phyloP scores from a whole-genome alignment of 2,329 filamentous ascomycete species.

The Esteya vermicola region DNA sequence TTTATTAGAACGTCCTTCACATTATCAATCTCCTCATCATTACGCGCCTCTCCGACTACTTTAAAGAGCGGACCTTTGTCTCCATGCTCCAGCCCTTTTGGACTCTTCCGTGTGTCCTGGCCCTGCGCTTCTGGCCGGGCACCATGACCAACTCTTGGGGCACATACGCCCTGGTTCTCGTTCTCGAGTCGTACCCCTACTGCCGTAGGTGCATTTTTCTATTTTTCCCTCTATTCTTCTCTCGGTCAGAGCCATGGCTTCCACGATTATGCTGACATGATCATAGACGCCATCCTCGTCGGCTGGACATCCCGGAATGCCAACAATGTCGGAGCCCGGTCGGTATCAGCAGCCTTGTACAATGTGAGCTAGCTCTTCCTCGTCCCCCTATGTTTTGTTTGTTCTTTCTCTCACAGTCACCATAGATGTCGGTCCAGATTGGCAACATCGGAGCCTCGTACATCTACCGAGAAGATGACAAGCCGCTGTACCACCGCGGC shows the following conservation, averaged over 20 bases:
- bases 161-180: slow-evolving; percentile 32
- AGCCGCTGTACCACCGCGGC: slow-evolving; percentile 37
- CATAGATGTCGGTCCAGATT: slow-evolving; percentile 22
- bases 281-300: slow-evolving; percentile 45
- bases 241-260: slow-evolving; percentile 25
- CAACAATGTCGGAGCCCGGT: slow-evolving; percentile 7
- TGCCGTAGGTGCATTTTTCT: slow-evolving; percentile 12
- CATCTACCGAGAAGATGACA: slow-evolving; percentile 42
- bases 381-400: not conserved
- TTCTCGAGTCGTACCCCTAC: slow-evolving; percentile 39
- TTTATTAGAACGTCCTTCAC: slow-evolving; percentile 26
- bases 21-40: slow-evolving; percentile 35
- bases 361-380: slow-evolving; percentile 1
- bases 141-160: slow-evolving; percentile 22
- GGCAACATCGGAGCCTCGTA: slow-evolving; percentile 19
- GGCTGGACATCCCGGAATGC: slow-evolving; percentile 45
- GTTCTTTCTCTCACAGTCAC: not conserved
- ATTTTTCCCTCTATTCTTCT: slow-evolving; percentile 22
- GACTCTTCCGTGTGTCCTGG: slow-evolving; percentile 39
- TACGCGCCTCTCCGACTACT: slow-evolving; percentile 29
- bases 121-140: slow-evolving; percentile 31
- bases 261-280: slow-evolving; percentile 26
- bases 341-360: slow-evolving; percentile 7
- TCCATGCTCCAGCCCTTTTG: slow-evolving; percentile 33
- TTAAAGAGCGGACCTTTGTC: slow-evolving; percentile 32